Conservation (phyloP, 169 alveolate species). For the Toxoplasma gondii region DNA sequence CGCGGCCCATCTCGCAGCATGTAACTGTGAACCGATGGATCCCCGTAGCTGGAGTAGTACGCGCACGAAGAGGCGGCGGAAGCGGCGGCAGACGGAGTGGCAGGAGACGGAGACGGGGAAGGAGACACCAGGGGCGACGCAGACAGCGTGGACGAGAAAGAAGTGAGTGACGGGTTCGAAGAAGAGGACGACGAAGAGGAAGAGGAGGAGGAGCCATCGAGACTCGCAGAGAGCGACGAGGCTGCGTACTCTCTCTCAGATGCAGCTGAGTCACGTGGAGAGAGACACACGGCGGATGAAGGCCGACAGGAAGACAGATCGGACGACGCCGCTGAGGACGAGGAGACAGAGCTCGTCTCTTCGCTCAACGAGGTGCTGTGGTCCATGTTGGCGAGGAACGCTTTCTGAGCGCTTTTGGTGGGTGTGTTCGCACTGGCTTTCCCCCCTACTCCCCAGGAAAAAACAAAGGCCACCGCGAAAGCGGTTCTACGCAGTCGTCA, state of each 20-base stretch:
- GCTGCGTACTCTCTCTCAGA: background rate
- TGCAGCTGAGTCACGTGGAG: background rate
- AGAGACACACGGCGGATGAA: background rate
- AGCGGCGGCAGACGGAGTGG: background rate
- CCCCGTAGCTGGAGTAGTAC: conserved; percentile 68
- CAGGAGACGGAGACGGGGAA: background rate
- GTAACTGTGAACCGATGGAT: conserved; percentile 73
- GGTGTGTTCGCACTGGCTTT: no score
- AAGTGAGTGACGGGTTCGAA: background rate
- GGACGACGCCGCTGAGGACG: background rate
- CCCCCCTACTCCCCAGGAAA: no score
- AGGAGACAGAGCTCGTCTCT: background rate
- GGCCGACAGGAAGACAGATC: background rate
- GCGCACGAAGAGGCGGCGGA: background rate
- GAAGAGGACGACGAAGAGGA: no score
- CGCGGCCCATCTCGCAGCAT: conserved; percentile 76
- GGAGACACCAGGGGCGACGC: background rate
- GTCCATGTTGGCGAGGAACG: no score
- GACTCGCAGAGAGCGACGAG: background rate
- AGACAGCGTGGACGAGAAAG: conserved; percentile 6
- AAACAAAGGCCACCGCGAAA: no score
- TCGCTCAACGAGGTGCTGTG: background rate
- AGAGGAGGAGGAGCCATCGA: background rate
- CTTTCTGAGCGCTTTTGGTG: no score
- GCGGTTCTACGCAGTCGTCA: no score